Conservation (phyloP, 176 grass and related monocot species). For the Musa acuminata region DNA sequence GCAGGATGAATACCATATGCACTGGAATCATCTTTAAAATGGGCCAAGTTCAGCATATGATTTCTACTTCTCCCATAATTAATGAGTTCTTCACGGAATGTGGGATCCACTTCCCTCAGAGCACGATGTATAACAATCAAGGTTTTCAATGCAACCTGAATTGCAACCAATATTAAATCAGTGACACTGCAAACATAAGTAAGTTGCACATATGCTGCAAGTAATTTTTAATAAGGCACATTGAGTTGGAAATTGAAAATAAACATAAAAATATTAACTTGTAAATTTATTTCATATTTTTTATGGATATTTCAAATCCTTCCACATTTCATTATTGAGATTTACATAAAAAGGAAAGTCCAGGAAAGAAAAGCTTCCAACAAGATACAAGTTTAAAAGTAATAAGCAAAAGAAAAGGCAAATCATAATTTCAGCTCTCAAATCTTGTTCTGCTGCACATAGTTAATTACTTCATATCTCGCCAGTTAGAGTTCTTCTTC, state of each 20-base stretch:
- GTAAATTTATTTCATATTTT: background rate
- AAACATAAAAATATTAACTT: background rate
- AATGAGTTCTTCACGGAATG: conserved; percentile 80
- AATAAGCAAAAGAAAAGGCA: background rate
- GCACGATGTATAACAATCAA: conserved; percentile 85
- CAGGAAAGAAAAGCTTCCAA: background rate
- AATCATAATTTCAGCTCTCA: background rate
- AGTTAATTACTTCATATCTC: background rate
- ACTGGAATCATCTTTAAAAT: conserved; percentile 94
- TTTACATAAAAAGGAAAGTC: background rate
- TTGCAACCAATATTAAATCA: background rate
- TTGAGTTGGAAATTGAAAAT: background rate
- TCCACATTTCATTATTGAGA: background rate
- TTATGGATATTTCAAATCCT: background rate
- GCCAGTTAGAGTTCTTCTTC: background rate
- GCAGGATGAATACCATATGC: conserved; percentile 46
- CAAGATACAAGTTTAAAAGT: background rate
- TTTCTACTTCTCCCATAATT: conserved; percentile 68
- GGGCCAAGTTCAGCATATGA: conserved; percentile 74
- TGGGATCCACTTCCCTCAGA: conserved; percentile 61
- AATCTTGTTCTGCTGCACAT: background rate
- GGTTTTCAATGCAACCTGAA: conserved; percentile 80
- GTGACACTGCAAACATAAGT: background rate
- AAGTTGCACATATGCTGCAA: background rate
- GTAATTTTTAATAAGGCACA: background rate